A percentile compares a stretch with the other conserved stretches of the same genome.
Evolutionary conservation across 164 flowering plant genomes (phyloP).

Genomic region (Dillenia turbinata): DNA sequence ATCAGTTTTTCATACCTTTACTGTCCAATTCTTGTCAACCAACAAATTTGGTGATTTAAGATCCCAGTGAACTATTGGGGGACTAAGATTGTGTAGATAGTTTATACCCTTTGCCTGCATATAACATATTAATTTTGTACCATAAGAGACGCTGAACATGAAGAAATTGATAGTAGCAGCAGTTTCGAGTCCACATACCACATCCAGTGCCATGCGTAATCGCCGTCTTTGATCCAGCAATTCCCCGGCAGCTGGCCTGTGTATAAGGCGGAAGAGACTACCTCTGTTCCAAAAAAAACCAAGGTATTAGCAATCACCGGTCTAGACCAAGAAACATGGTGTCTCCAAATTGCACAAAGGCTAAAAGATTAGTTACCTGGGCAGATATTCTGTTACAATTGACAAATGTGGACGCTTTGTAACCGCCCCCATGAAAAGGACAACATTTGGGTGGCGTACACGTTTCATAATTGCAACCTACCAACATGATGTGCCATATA

Average conservation of each 20-base stretch:
- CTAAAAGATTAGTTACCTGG: conserved; percentile 44
- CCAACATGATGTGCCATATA: neutral
- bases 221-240: conserved; percentile 72
- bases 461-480: conserved; percentile 99
- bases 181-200: conserved; percentile 50
- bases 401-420: conserved; percentile 90
- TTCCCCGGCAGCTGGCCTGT: conserved; percentile 77
- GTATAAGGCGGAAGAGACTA: conserved; percentile 79
- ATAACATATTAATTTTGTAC: conserved; percentile 4
- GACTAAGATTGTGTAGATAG: conserved; percentile 80
- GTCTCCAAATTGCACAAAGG: neutral
- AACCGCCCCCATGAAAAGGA: conserved; percentile 99
- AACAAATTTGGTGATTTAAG: conserved; percentile 90
- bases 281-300: conserved; percentile 52
- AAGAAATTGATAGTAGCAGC: neutral
- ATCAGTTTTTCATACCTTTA: conserved; percentile 49
- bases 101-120: conserved; percentile 92
- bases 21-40: conserved; percentile 96
- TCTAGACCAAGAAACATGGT: too few species aligned
- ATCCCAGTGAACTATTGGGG: conserved; percentile 97
- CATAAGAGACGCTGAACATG: too few species aligned
- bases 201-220: conserved; percentile 92
- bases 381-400: conserved; percentile 90
- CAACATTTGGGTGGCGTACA: conserved; percentile 94
- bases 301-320: neutral